Base-by-base conservation (phyloP, 2,329 filamentous ascomycete genomes). In the Catunica adiposa region DNA sequence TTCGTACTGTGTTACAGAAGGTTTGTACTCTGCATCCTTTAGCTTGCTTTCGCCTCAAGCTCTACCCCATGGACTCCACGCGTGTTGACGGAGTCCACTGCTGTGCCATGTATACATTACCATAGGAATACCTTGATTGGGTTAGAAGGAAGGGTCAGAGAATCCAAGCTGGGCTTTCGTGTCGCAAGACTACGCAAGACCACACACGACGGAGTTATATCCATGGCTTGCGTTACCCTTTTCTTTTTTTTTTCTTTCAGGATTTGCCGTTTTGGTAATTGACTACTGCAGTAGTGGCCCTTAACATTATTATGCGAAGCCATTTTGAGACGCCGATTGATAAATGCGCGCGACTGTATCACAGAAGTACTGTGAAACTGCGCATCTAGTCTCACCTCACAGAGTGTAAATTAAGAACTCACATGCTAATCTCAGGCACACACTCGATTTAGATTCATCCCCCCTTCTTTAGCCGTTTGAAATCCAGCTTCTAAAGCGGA, bases 1-100 rank as follows among this genome's bases (percentile, higher is more conserved):
- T 31, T 40, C n/a, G 34, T 23, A 34, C 22, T 56, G 37, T 37
- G 54, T 56, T 22, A 31, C 47, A 46, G 53, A 51, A 51, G 51
- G 51, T 58, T 37, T 23, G 51, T 44, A 5, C n/a, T 29, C 7
- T 47, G 42, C 44, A 48, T 22, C 31, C 26, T 44, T 31, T 44
- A 31, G 11, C 26, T 48, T 53, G 31, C 26, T 56, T 20, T 25
- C 47, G 37, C 38, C 50, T 31, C 23, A 34, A 40, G 22, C 20
- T 44, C 40, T 44, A 22, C 40, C 11, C 15, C 11, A 7, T 44
- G 9, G 20, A 17, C 40, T 44, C 15, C 40, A 34, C 29, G 15
- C 20, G 40, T 44, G 40, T 44, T n/a, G 2, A 44, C 17, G 17
- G 7, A 3, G 15, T 44, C 40, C 6, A 44, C 5, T 44, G 14